Evolutionary conservation across 202 grass and related monocot species (phyloP).

Genomic region (Bolboschoenoplectus hybrid): DNA sequence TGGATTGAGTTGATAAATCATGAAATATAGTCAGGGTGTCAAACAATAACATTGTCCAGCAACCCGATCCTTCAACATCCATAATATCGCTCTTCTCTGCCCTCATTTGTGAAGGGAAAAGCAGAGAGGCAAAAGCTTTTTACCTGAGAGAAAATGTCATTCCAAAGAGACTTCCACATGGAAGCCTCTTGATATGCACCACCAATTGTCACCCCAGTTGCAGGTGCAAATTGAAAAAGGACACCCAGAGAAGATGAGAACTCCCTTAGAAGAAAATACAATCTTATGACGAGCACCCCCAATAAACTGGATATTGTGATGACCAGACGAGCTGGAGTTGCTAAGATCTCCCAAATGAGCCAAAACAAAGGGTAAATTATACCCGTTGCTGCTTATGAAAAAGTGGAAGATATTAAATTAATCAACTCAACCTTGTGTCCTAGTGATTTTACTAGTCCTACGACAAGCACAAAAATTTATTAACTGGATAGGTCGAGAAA

Average conservation of each 20-base stretch:
- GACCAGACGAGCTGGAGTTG: constrained; percentile 41
- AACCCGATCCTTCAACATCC: neutral
- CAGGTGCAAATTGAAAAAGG: constrained; percentile 66
- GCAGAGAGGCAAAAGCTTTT: neutral
- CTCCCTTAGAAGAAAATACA: constrained; percentile 54
- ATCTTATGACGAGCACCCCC: constrained; percentile 46
- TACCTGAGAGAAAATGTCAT: constrained; percentile 82
- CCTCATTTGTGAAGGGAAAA: neutral
- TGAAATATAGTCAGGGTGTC: neutral
- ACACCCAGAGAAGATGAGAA: constrained; percentile 59
- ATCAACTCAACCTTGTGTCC: neutral
- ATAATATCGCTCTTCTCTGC: neutral
- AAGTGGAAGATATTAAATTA: constrained; percentile 29
- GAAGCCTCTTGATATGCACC: constrained; percentile 55
- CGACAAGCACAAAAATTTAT: neutral
- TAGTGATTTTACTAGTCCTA: neutral
- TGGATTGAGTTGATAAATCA: neutral
- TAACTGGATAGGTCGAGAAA: neutral
- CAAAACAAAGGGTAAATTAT: constrained; percentile 56
- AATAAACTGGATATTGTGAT: constrained; percentile 45
- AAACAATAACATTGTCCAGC: neutral
- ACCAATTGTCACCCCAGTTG: constrained; percentile 52
- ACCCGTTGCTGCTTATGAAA: constrained; percentile 40
- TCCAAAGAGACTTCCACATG: constrained; percentile 64
- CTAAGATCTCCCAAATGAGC: constrained; percentile 42